Evolutionary conservation across 2,329 filamentous ascomycete species (phyloP).

Genomic region (Exophiala mesophila): DNA sequence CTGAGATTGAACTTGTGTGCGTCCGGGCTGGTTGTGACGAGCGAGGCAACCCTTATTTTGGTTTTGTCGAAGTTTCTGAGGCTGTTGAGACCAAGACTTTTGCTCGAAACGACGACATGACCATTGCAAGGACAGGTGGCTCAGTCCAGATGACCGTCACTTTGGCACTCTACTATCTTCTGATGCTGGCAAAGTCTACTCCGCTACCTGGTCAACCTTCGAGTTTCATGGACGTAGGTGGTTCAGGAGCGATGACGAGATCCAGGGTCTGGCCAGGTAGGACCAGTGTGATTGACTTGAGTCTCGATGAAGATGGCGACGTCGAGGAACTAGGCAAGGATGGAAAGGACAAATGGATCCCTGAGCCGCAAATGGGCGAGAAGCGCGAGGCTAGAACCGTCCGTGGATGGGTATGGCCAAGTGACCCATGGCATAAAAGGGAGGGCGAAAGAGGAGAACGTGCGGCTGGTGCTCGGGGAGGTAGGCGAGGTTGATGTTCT

Average conservation of each 20-base stretch:
- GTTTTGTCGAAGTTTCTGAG: constrained; percentile 71
- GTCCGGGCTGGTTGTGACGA: constrained; percentile 70
- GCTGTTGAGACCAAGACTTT: constrained; percentile 51
- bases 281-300: constrained; percentile 8
- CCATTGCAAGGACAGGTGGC: constrained; percentile 8
- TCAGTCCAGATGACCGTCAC: constrained; percentile 50
- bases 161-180: constrained; percentile 59
- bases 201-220: constrained; percentile 53
- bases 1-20: constrained; percentile 88
- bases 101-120: constrained; percentile 15
- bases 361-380: constrained; percentile 56
- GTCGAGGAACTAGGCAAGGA: constrained; percentile 33
- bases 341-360: constrained; percentile 58
- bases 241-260: constrained; percentile 52
- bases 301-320: constrained; percentile 21
- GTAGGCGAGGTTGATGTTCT: constrained; percentile 8
- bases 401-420: constrained; percentile 59
- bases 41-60: constrained; percentile 70
- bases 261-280: constrained; percentile 43
- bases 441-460: constrained; percentile 42
- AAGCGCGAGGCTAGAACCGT: constrained; percentile 56
- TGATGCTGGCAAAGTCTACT: constrained; percentile 60
- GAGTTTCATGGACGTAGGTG: constrained; percentile 58
- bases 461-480: constrained; percentile 11
- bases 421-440: constrained; percentile 55